phyloP scores from a whole-genome alignment of 805 yeast species.

The Myxozyma udenii region DNA sequence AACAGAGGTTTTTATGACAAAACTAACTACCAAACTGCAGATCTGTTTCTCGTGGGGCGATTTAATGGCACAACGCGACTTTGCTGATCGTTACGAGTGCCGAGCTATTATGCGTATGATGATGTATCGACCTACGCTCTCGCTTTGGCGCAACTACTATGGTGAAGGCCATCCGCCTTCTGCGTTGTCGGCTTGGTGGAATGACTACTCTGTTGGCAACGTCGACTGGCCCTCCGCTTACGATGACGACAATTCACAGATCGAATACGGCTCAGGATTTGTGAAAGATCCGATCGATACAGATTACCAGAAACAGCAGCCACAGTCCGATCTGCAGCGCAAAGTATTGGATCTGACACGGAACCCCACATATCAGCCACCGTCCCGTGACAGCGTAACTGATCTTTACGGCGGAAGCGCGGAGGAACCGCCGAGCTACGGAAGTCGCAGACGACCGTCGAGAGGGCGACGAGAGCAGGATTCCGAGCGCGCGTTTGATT shows the following conservation, averaged over 20 bases:
- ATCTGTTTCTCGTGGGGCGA: no score
- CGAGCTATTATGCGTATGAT: constrained; percentile 10
- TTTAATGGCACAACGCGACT: constrained; percentile 11
- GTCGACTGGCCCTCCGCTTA: neutral
- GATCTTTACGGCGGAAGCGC: neutral
- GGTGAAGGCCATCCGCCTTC: constrained; percentile 14
- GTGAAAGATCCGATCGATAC: neutral
- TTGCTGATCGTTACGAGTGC: constrained; percentile 13
- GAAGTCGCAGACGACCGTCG: neutral
- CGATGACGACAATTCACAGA: neutral
- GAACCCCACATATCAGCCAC: neutral
- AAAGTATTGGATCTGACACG: no score
- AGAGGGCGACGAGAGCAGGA: neutral
- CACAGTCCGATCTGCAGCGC: neutral
- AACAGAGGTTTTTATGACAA: no score
- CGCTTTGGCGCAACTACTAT: constrained; percentile 23
- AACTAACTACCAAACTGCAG: no score
- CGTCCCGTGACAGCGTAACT: neutral
- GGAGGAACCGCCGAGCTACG: constrained; percentile 9
- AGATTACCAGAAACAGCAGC: neutral
- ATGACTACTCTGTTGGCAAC: constrained; percentile 1
- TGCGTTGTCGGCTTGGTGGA: constrained; percentile 16
- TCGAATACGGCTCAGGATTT: neutral
- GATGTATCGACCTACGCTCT: constrained; percentile 15
- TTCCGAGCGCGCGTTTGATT: neutral